Percentiles rank a stretch among this genome's conserved stretches.
These are phyloP conservation scores for Colletotrichum nymphaeae DNA, from an alignment of 2,329 filamentous ascomycete genomes.

Conservation along the genomic window DNA sequence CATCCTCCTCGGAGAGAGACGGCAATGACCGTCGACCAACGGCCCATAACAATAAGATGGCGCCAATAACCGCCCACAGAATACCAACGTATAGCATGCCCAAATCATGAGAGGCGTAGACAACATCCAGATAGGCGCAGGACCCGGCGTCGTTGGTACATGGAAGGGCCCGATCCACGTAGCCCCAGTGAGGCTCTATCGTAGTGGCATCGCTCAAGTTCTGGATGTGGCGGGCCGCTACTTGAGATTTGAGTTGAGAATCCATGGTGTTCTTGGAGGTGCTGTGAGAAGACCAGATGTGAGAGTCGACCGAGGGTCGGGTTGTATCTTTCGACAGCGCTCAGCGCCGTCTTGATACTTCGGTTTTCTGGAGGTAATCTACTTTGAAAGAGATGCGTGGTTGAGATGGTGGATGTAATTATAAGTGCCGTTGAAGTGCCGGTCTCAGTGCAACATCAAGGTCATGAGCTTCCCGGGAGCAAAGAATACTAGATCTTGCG, in stretches of 20 bases:
- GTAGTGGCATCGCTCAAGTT: slow-evolving; percentile 49
- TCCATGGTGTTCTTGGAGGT: slow-evolving; percentile 25
- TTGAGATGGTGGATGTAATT: not conserved
- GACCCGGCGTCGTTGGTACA: slow-evolving; percentile 59
- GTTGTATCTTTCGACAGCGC: not conserved
- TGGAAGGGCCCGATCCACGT: slow-evolving; percentile 56
- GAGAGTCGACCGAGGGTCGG: not conserved
- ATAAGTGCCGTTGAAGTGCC: not conserved
- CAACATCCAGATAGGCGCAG: slow-evolving; percentile 62
- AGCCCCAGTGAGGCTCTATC: slow-evolving; percentile 59
- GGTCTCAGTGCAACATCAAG: not conserved
- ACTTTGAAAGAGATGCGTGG: not conserved
- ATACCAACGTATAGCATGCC: slow-evolving; percentile 63
- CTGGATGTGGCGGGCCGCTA: slow-evolving; percentile 49
- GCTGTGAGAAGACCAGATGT: not conserved
- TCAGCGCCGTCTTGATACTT: slow-evolving; percentile 3
- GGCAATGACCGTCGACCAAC: slow-evolving; percentile 42
- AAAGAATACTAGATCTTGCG: not conserved
- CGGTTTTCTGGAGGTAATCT: not conserved
- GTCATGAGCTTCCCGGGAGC: not conserved
- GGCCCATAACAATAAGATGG: slow-evolving; percentile 57
- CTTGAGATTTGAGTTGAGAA: slow-evolving; percentile 9
- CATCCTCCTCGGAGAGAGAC: slow-evolving; percentile 34
- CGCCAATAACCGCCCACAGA: slow-evolving; percentile 59
- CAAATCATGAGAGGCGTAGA: slow-evolving; percentile 60